Evolutionary conservation across 179 eudicot species (phyloP).

Genomic region (Corrigiola litoralis): DNA sequence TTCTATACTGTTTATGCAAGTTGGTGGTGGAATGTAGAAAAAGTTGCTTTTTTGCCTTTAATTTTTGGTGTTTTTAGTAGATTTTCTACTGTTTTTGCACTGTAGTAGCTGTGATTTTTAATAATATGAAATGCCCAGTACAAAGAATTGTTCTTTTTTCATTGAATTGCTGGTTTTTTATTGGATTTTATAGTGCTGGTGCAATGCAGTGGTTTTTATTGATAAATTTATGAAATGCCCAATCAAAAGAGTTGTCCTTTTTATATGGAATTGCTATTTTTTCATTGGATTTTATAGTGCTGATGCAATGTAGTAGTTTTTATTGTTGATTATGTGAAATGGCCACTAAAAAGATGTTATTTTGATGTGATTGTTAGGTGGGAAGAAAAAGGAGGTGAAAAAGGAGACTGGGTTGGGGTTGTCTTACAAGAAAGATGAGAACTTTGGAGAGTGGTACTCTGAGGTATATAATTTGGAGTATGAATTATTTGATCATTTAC

Average conservation of each 20-base stretch:
- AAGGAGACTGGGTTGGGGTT: conserved; percentile 78
- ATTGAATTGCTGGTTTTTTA: no score
- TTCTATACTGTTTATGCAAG: no score
- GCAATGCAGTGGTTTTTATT: neutral
- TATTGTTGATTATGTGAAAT: neutral
- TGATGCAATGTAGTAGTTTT: neutral
- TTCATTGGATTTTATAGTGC: no score
- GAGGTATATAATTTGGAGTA: conserved; percentile 41
- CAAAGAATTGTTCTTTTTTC: neutral
- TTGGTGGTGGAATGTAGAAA: no score
- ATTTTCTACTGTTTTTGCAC: no score
- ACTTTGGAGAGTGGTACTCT: conserved; percentile 95
- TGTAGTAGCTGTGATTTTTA: no score
- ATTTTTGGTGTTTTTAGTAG: no score
- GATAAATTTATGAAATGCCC: neutral
- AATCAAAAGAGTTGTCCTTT: neutral
- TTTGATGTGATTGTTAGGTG: conserved; percentile 23
- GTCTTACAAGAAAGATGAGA: conserved; percentile 67
- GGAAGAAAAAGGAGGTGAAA: conserved; percentile 65
- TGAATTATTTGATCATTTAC: no score
- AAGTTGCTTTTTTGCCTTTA: neutral
- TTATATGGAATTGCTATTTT: no score
- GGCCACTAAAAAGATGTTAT: no score
- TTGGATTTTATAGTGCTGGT: no score
- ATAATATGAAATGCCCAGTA: neutral